phyloP scores from a whole-genome alignment of 163 green algal genomes.

The Chlamydomonas reinhardtii region DNA sequence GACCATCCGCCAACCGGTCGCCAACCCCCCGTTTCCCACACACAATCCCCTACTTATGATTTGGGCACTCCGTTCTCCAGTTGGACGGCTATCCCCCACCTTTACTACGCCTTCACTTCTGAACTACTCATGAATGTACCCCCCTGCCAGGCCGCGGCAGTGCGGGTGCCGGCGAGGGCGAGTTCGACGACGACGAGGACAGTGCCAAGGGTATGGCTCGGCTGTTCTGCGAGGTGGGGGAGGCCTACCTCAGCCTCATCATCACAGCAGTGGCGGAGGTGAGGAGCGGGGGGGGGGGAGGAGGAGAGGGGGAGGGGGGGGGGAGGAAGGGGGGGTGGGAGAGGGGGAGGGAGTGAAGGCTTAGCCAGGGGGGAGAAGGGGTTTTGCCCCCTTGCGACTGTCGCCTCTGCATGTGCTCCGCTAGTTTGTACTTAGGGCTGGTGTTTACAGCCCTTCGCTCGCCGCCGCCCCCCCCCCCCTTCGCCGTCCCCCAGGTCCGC shows the following conservation, averaged over 20 bases:
- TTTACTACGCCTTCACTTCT: too few species aligned
- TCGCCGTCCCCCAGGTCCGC: slow-evolving; percentile 51
- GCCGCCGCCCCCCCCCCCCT: too few species aligned
- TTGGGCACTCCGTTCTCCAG: too few species aligned
- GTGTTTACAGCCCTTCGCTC: too few species aligned
- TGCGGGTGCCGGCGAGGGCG: slow-evolving; percentile 15
- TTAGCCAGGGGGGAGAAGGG: not conserved
- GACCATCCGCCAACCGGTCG: too few species aligned
- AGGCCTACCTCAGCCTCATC: slow-evolving; percentile 90
- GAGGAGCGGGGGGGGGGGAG: not conserved
- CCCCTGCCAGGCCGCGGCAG: slow-evolving; percentile 1
- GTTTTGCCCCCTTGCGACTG: too few species aligned
- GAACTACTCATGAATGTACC: too few species aligned
- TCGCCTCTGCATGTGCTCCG: too few species aligned
- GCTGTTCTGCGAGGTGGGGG: slow-evolving; percentile 93
- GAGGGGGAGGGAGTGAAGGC: not conserved
- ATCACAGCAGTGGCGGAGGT: slow-evolving; percentile 66
- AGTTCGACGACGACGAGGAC: slow-evolving; percentile 62
- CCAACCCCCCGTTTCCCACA: too few species aligned
- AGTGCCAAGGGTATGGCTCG: slow-evolving; percentile 82
- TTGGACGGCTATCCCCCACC: too few species aligned
- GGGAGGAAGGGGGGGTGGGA: not conserved
- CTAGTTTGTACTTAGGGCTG: too few species aligned
- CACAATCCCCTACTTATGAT: not conserved
- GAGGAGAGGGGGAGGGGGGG: not conserved